phyloP scores from a whole-genome alignment of 106 monocot species.

The Amphibolis antarctica region DNA sequence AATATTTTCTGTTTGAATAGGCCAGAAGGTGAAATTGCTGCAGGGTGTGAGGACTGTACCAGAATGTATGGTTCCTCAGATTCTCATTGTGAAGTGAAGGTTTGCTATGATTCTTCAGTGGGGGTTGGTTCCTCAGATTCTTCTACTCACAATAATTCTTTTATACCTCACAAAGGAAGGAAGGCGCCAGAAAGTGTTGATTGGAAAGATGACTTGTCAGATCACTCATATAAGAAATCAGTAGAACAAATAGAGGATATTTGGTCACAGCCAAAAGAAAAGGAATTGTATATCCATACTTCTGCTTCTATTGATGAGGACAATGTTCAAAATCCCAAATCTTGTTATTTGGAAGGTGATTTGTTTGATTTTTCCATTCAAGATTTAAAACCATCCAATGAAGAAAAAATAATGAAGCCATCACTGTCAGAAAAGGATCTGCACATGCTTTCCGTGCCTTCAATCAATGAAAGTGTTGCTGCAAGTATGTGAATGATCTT shows the following conservation, averaged over 20 bases:
- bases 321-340: neutral
- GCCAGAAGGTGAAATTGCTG: slow-evolving; percentile 1
- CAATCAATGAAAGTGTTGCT: slow-evolving; percentile 9
- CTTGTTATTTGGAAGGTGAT: slow-evolving; percentile 1
- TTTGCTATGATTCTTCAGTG: neutral
- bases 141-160: neutral
- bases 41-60: slow-evolving; percentile 10
- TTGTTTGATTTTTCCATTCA: slow-evolving; percentile 1
- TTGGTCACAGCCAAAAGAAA: slow-evolving; percentile 9
- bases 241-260: slow-evolving; percentile 6
- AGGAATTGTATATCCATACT: slow-evolving; percentile 25
- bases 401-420: neutral
- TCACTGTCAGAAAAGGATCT: neutral
- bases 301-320: slow-evolving; percentile 7
- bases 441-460: neutral
- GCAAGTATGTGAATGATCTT: slow-evolving; percentile 22
- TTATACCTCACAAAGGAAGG: slow-evolving; percentile 12
- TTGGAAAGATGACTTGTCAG: slow-evolving; percentile 8
- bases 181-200: slow-evolving; percentile 9
- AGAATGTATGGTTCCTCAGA: slow-evolving; percentile 25
- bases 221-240: slow-evolving; percentile 2
- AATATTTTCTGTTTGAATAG: neutral
- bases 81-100: slow-evolving; percentile 31
- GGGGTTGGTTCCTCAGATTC: slow-evolving; percentile 14
- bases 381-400: neutral